phyloP scores from a whole-genome alignment of 1,284 basidiomycete genomes.

The Wolfiporia cocos region DNA sequence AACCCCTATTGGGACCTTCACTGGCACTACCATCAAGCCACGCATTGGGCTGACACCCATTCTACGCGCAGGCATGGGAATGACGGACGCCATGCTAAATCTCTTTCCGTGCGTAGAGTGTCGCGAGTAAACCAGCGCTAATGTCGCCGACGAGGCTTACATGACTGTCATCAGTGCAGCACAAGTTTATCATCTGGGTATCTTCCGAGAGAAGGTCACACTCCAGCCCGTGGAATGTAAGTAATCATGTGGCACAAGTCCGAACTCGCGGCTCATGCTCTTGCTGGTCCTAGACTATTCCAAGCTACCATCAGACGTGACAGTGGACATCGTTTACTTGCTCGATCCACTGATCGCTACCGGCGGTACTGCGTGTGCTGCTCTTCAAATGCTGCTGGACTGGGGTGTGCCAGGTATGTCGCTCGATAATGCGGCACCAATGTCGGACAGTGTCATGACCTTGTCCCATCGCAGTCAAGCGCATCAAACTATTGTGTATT shows the following conservation, averaged over 20 bases:
- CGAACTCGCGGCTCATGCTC: not conserved
- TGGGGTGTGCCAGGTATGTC: constrained; percentile 72
- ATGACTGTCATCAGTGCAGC: constrained; percentile 43
- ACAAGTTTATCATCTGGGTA: constrained; percentile 85
- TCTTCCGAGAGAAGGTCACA: constrained; percentile 86
- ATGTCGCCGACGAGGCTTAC: not conserved
- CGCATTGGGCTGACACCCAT: constrained; percentile 87
- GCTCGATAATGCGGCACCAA: too few species aligned
- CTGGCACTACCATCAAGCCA: constrained; percentile 60
- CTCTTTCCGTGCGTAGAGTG: constrained; percentile 71
- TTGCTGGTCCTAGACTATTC: constrained; percentile 67
- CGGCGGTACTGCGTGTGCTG: constrained; percentile 88
- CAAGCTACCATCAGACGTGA: constrained; percentile 76
- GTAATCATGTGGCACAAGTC: constrained; percentile 16
- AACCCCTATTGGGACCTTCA: constrained; percentile 65
- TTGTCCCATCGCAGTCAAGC: constrained; percentile 37
- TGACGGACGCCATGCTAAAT: constrained; percentile 81
- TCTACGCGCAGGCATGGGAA: constrained; percentile 89
- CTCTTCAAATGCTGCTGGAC: constrained; percentile 77
- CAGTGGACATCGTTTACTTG: constrained; percentile 80
- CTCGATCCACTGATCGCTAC: constrained; percentile 93
- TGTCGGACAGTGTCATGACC: not conserved
- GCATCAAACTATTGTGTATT: constrained; percentile 82
- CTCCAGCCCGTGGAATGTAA: constrained; percentile 91
- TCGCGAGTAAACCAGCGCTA: constrained; percentile 3